Percentiles rank a stretch among this genome's conserved stretches.
Evolutionary conservation across 202 grass and related monocot genomes (phyloP).

Genomic region (Panicum hallii): DNA sequence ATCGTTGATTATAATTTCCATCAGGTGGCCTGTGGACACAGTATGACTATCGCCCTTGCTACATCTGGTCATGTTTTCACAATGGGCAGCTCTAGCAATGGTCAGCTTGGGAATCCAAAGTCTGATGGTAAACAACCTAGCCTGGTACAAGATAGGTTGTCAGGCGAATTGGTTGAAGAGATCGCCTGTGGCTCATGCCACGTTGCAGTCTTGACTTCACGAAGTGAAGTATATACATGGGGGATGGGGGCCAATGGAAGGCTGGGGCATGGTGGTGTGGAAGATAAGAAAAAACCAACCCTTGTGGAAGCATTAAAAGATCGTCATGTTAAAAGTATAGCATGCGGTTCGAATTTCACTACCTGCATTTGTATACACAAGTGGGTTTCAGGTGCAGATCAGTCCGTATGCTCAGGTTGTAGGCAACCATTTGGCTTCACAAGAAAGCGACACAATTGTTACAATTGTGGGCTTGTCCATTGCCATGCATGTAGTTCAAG

Average conservation of each 20-base stretch:
- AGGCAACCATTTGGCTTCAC: constrained; percentile 94
- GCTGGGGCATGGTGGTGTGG: constrained; percentile 74
- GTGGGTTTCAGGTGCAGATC: constrained; percentile 91
- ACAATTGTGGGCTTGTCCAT: constrained; percentile 91
- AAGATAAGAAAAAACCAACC: constrained; percentile 80
- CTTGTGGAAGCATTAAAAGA: constrained; percentile 79
- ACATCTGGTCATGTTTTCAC: constrained; percentile 88
- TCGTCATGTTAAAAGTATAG: constrained; percentile 89
- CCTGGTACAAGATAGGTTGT: constrained; percentile 63
- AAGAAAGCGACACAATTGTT: constrained; percentile 95
- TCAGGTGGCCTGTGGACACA: constrained; percentile 84
- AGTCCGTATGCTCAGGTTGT: constrained; percentile 84
- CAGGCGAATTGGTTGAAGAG: constrained; percentile 79
- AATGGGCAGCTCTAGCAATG: constrained; percentile 77
- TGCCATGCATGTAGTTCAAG: constrained; percentile 93
- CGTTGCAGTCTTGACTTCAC: constrained; percentile 76
- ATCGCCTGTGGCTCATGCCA: constrained; percentile 82
- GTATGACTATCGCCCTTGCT: constrained; percentile 73
- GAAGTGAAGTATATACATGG: constrained; percentile 95
- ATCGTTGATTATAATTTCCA: constrained; percentile 79
- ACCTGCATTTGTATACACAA: constrained; percentile 98
- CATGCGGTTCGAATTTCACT: constrained; percentile 92
- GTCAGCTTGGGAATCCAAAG: constrained; percentile 81
- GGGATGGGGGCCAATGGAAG: constrained; percentile 91
- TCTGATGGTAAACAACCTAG: constrained; percentile 69